These are phyloP conservation scores for Sisymbrium irio DNA, from an alignment of 345 rosid species.

Conservation along the genomic window DNA sequence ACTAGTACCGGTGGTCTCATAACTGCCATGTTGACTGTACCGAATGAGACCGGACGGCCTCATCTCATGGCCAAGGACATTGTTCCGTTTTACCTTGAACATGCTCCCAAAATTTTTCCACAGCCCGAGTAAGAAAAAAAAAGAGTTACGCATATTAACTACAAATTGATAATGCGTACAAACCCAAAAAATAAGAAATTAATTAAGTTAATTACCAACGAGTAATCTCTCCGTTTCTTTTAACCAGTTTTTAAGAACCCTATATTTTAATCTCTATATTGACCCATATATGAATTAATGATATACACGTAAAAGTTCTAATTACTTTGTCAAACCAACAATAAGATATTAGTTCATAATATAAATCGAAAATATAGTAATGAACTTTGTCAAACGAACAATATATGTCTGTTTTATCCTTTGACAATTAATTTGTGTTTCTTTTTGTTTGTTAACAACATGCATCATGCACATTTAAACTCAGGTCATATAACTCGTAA, in stretches of 20 bases:
- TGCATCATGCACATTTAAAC: not conserved
- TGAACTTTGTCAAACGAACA: not conserved
- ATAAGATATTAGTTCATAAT: not conserved
- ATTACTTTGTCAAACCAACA: not conserved
- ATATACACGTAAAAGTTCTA: not conserved
- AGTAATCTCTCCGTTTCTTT: not conserved
- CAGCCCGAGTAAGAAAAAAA: slow-evolving; percentile 39
- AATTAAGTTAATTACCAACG: not conserved
- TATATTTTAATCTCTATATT: not conserved
- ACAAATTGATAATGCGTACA: not conserved
- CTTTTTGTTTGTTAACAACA: not conserved
- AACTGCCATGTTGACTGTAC: slow-evolving; percentile 58
- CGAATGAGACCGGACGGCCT: slow-evolving; percentile 50
- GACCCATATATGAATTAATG: not conserved
- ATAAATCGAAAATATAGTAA: not conserved
- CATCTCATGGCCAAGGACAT: slow-evolving; percentile 49
- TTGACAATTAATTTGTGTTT: not conserved
- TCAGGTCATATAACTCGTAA: not conserved
- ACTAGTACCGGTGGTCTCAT: slow-evolving; percentile 77
- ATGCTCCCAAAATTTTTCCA: slow-evolving; percentile 66
- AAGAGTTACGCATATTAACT: not conserved
- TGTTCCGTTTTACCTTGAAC: slow-evolving; percentile 56
- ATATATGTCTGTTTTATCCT: no score
- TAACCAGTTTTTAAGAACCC: not conserved
- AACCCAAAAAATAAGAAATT: not conserved